phyloP scores from a whole-genome alignment of 345 rosid species.

The Gossypium thurberi region DNA sequence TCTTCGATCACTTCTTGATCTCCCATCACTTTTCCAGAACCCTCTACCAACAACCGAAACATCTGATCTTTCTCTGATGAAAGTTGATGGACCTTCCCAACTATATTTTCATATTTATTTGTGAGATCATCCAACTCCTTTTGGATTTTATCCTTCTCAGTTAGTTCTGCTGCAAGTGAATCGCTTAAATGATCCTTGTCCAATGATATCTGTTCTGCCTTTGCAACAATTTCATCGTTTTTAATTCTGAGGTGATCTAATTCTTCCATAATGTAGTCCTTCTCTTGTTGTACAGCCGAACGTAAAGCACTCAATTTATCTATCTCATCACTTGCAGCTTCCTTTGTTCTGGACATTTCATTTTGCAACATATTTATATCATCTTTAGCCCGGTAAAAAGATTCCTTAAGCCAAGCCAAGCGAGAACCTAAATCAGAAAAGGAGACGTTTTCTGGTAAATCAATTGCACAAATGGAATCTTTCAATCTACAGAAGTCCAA shows the following conservation, averaged over 20 bases:
- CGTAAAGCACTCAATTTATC: not conserved
- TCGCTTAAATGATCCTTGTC: constrained; percentile 40
- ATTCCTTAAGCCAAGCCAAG: constrained; percentile 62
- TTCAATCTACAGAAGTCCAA: constrained; percentile 52
- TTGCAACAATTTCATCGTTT: constrained; percentile 8
- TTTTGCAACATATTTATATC: constrained; percentile 41
- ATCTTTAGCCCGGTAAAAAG: constrained; percentile 42
- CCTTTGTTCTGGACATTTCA: constrained; percentile 39
- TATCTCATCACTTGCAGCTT: constrained; percentile 38
- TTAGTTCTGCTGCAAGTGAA: constrained; percentile 48
- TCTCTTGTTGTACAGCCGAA: constrained; percentile 9
- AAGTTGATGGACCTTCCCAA: constrained; percentile 32
- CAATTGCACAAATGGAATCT: constrained; percentile 47
- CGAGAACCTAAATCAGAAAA: constrained; percentile 51
- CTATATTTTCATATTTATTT: constrained; percentile 34
- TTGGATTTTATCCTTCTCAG: constrained; percentile 54
- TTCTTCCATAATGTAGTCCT: constrained; percentile 9
- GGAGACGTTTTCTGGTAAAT: constrained; percentile 51
- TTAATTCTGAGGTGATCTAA: constrained; percentile 5
- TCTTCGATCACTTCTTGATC: constrained; percentile 27
- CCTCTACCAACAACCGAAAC: constrained; percentile 47
- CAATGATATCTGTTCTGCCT: not conserved
- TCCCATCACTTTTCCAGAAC: constrained; percentile 41
- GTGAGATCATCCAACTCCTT: constrained; percentile 39
- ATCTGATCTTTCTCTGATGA: constrained; percentile 53